Base-by-base conservation (phyloP, 768 basidiomycete species). In the Jaapia argillacea region DNA sequence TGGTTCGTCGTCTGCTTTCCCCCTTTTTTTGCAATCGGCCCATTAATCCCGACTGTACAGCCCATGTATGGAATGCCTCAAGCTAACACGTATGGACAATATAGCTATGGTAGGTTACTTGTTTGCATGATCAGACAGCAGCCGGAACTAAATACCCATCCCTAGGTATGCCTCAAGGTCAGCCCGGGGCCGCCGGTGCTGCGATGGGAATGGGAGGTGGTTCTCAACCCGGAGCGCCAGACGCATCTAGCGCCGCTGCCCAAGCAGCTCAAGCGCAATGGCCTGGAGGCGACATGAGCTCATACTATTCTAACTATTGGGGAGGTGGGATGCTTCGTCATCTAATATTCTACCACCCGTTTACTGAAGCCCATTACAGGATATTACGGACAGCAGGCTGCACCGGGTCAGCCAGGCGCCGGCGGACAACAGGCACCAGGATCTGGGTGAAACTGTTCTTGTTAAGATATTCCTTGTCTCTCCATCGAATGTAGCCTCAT, bases 51-150 rank as follows among this genome's bases (percentile, higher is more conserved):
- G 21, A 42, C 48, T 33, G 37, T 39, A 39, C 42, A 89, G 82
- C 85, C 87, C 26, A 85, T 89, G 84, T 91, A 91, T 58, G 84
- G 86, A 48, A 85, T 91, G 74, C 87, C 87, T 10, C 86, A 88
- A 57, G 79, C 86, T 24, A 78, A 72, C 53, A 70, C 76, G 14
- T 90, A 90, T 51, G 84, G 80, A 20, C 81, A 84, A 44, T 85
- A 87, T 51, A 81, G 70, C 20, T 88, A 86, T 54, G 69, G 75
- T 23, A 81, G 79, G 14, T 85, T 83, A 68, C 77, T 81, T 36
- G 76, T 66, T 46, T 78, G 77, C 23, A 60, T 39, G 70, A 72
- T 36, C 67, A 67, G 38, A 65, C 65, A 33, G 60, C 60, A 20
- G 70, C 69, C 21, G 75, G 72, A 35, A 72, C 74, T 41, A 59